Percentiles rank a stretch among this genome's conserved stretches.
Evolutionary conservation across 257 asterid genomes (phyloP).

Genomic region (Fraxinus quadrangulata): DNA sequence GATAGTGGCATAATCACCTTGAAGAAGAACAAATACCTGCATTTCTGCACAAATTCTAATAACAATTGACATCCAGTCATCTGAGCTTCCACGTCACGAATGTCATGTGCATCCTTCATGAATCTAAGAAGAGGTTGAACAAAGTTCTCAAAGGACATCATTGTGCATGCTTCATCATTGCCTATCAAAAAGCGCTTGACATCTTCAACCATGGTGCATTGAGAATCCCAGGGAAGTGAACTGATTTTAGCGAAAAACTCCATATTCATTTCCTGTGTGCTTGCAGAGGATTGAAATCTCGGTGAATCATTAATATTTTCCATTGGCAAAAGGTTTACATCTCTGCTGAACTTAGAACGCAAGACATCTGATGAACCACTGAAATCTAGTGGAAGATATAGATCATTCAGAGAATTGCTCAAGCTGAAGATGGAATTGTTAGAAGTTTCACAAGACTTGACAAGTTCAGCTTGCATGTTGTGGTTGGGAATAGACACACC

Average conservation of each 20-base stretch:
- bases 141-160: slow-evolving; percentile 36
- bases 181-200: slow-evolving; percentile 41
- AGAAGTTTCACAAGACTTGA: slow-evolving; percentile 52
- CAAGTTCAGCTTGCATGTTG: slow-evolving; percentile 29
- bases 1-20: neutral
- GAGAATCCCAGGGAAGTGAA: slow-evolving; percentile 71
- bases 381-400: slow-evolving; percentile 59
- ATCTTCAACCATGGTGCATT: slow-evolving; percentile 53
- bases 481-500: slow-evolving; percentile 53
- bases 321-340: slow-evolving; percentile 14
- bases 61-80: slow-evolving; percentile 64
- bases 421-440: slow-evolving; percentile 66
- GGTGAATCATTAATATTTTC: slow-evolving; percentile 13
- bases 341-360: slow-evolving; percentile 25
- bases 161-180: slow-evolving; percentile 35
- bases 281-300: slow-evolving; percentile 16
- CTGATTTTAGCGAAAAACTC: slow-evolving; percentile 43
- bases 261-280: slow-evolving; percentile 34
- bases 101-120: slow-evolving; percentile 59
- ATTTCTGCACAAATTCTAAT: slow-evolving; percentile 54
- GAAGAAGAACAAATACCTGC: slow-evolving; percentile 54
- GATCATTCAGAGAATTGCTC: slow-evolving; percentile 60
- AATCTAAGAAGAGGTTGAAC: slow-evolving; percentile 46
- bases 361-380: slow-evolving; percentile 47
- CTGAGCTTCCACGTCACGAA: slow-evolving; percentile 61